Evolutionary conservation across 768 basidiomycete species (phyloP).

Genomic region (Leccinum truebloodii): DNA sequence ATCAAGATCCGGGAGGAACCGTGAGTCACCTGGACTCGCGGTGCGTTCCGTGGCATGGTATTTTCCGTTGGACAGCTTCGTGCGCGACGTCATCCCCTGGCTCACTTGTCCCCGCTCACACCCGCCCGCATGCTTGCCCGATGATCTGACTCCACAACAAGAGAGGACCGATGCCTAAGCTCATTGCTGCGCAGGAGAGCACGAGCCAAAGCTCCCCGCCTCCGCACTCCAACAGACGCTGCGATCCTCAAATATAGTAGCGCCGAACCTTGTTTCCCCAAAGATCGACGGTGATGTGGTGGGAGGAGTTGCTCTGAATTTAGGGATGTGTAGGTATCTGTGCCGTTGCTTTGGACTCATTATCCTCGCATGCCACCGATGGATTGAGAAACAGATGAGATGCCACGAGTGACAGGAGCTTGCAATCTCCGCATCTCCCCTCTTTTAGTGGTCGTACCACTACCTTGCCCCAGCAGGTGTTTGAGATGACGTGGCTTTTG

Average conservation of each 20-base stretch:
- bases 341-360: no score
- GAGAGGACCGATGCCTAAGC: constrained; percentile 18
- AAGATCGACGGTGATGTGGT: no score
- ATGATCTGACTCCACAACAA: constrained; percentile 44
- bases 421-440: no score
- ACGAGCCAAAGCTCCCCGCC: constrained; percentile 43
- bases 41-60: not conserved
- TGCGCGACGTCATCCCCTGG: not conserved
- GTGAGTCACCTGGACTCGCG: constrained; percentile 42
- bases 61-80: not conserved
- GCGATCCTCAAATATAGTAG: constrained; percentile 65
- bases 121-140: not conserved
- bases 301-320: no score
- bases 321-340: no score
- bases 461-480: no score
- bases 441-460: no score
- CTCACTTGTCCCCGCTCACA: not conserved
- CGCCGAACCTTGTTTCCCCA: no score
- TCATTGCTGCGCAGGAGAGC: constrained; percentile 48
- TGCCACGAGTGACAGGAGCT: no score
- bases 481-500: no score
- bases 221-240: constrained; percentile 59
- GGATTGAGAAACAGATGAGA: no score
- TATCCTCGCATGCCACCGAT: no score
- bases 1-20: constrained; percentile 56